Evolutionary conservation across 2,329 filamentous ascomycete genomes (phyloP), one percentile per base, ranked within the genome.

Genomic region (Sporothrix inflata): DNA sequence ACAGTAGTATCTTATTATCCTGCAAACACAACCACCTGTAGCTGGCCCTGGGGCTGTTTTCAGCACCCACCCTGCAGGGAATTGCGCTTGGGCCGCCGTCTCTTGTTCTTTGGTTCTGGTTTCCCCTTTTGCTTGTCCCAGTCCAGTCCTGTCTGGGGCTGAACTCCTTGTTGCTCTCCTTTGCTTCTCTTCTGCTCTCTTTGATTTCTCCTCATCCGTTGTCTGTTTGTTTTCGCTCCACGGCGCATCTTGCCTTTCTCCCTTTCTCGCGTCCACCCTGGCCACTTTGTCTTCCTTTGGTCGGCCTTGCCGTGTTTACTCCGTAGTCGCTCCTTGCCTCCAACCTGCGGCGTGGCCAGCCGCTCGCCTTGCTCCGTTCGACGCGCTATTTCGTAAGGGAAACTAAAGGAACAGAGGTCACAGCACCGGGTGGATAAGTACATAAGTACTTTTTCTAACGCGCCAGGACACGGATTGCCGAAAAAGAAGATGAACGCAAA

Each of bases 11-110:
- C n/a, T n/a, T n/a, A n/a, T 34, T 34, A 34, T 34, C 30, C 30
- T 34, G 30, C 3, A 34, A 34, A 34, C 30, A 34, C 30, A 34
- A 34, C 30, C 30, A 3, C 30, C 6, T 34, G 30, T 34, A 34
- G 30, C 30, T 34, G 3, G 30, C 30, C 30, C 30, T 34, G 30
- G 30, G 30, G 30, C 30, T 34, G 30, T 34, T 34, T 34, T 34
- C 6, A 3, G 30, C 30, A 34, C 30, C 30, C 30, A 34, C 30
- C 30, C 30, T 34, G 30, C 30, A 34, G 24, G 9, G 38, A 16
- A 34, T 47, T 60, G 24, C 55, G 66, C 66, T 69, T 69, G 66
- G 66, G 49, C 66, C 49, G n/a, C 45, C 47, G 34, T 69, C 49
- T 69, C 19, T 55, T 68, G 30, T 55, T 66, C 61, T 47, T 19